phyloP scores from a whole-genome alignment of 2,329 filamentous ascomycete genomes.

The Fusarium decemcellulare region DNA sequence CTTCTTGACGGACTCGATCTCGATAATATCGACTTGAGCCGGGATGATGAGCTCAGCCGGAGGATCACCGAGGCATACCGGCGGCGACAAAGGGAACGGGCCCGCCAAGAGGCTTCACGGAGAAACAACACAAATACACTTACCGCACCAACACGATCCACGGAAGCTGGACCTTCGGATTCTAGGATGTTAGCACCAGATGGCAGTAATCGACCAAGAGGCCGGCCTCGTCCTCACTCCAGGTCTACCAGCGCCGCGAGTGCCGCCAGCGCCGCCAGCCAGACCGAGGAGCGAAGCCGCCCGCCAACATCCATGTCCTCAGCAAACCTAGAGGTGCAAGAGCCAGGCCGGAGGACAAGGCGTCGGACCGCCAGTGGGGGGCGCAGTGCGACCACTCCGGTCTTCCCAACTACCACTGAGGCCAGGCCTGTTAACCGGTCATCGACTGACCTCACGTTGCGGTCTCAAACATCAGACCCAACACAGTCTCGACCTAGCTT shows the following conservation, averaged over 20 bases:
- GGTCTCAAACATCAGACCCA: conserved; percentile 57
- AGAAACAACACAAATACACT: conserved; percentile 57
- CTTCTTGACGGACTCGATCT: conserved; percentile 90
- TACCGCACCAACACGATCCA: conserved; percentile 54
- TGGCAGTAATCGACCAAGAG: conserved; percentile 44
- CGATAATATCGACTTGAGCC: conserved; percentile 85
- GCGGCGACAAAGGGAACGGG: conserved; percentile 77
- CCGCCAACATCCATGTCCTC: conserved; percentile 57
- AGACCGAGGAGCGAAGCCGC: conserved; percentile 64
- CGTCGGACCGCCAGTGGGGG: conserved; percentile 67
- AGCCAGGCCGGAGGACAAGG: conserved; percentile 52
- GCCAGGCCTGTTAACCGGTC: conserved; percentile 70
- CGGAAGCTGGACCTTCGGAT: conserved; percentile 43
- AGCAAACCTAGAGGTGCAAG: conserved; percentile 51
- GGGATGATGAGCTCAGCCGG: conserved; percentile 92
- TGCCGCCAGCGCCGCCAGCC: conserved; percentile 58
- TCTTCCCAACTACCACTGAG: conserved; percentile 58
- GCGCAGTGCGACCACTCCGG: conserved; percentile 68
- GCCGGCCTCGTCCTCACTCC: conserved; percentile 59
- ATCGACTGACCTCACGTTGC: conserved; percentile 72
- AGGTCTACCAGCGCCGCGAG: conserved; percentile 60
- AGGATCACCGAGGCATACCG: conserved; percentile 92
- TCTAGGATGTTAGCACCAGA: conserved; percentile 48
- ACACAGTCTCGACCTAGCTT: conserved; percentile 56
- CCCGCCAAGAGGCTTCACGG: conserved; percentile 63